Evolutionary conservation across 2,329 filamentous ascomycete genomes (phyloP).

Genomic region (Myriosclerotinia curreyana): DNA sequence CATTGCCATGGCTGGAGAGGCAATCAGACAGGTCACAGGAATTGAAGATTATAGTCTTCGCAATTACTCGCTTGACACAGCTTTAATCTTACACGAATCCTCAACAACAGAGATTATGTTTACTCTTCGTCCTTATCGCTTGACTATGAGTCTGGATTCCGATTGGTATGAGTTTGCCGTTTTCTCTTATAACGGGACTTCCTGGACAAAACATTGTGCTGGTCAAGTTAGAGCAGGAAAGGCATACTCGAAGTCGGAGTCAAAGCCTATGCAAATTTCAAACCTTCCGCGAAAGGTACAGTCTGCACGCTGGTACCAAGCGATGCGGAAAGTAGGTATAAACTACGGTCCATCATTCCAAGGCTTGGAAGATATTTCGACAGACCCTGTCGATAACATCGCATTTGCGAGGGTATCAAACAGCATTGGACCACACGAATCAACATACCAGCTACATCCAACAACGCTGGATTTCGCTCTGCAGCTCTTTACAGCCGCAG

Average conservation of each 20-base stretch:
- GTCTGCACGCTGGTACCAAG: not conserved
- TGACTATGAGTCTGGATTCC: not conserved
- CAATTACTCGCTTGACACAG: not conserved
- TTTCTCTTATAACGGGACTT: not conserved
- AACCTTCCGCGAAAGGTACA: not conserved
- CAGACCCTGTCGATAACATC: constrained; percentile 18
- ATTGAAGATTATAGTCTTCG: not conserved
- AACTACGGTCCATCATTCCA: not conserved
- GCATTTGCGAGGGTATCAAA: constrained; percentile 31
- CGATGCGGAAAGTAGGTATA: not conserved
- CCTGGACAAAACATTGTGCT: constrained; percentile 6
- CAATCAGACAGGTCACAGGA: not conserved
- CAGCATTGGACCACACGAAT: not conserved
- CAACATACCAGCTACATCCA: not conserved
- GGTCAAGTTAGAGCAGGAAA: not conserved
- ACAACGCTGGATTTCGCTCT: not conserved
- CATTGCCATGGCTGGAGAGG: not conserved
- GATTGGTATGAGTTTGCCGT: constrained; percentile 1
- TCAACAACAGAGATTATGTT: not conserved
- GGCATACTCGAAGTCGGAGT: not conserved
- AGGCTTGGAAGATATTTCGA: not conserved
- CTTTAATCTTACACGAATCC: not conserved
- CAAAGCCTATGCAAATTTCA: not conserved
- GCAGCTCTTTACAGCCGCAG: not conserved
- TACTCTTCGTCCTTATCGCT: not conserved